Percentiles rank a stretch among this genome's conserved stretches.
phyloP scores from a whole-genome alignment of 768 basidiomycete genomes.

The Trichaptum fuscoviolaceum region DNA sequence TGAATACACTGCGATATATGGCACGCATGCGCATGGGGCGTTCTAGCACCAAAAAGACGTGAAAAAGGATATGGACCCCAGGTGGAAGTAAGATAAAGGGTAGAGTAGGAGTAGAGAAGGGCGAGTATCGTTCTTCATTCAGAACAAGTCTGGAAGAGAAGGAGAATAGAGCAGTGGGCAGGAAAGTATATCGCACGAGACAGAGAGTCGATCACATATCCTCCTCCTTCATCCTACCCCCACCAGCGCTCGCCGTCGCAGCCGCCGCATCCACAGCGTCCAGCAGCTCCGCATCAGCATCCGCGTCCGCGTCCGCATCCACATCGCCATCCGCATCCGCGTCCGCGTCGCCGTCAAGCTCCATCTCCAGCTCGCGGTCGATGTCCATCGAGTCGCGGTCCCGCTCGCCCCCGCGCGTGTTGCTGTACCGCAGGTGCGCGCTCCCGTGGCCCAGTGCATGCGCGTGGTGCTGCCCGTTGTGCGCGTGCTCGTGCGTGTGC shows the following conservation, averaged over 20 bases:
- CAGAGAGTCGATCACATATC: not conserved
- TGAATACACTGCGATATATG: too few species aligned
- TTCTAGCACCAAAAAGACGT: too few species aligned
- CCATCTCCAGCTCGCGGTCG: not conserved
- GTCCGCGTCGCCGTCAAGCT: slow-evolving; percentile 15
- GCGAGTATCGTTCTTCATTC: too few species aligned
- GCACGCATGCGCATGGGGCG: too few species aligned
- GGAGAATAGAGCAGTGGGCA: too few species aligned
- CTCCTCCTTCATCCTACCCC: slow-evolving; percentile 2
- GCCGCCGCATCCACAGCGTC: slow-evolving; percentile 49
- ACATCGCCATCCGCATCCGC: slow-evolving; percentile 11
- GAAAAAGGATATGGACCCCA: too few species aligned
- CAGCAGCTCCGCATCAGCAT: slow-evolving; percentile 43
- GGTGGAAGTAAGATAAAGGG: too few species aligned
- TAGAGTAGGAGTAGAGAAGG: too few species aligned
- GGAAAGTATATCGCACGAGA: not conserved
- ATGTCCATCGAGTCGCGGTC: not conserved
- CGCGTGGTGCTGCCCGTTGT: not conserved
- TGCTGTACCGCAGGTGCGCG: not conserved
- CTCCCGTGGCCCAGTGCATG: too few species aligned
- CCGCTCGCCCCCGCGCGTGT: not conserved
- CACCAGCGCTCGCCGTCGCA: not conserved
- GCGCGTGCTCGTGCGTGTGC: not conserved
- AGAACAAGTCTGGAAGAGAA: too few species aligned
- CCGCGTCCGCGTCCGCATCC: slow-evolving; percentile 24